Percentiles rank a stretch among this genome's conserved stretches.
Conservation (phyloP, 2,329 filamentous ascomycete genomes). For the Elsinoe ampelina region DNA sequence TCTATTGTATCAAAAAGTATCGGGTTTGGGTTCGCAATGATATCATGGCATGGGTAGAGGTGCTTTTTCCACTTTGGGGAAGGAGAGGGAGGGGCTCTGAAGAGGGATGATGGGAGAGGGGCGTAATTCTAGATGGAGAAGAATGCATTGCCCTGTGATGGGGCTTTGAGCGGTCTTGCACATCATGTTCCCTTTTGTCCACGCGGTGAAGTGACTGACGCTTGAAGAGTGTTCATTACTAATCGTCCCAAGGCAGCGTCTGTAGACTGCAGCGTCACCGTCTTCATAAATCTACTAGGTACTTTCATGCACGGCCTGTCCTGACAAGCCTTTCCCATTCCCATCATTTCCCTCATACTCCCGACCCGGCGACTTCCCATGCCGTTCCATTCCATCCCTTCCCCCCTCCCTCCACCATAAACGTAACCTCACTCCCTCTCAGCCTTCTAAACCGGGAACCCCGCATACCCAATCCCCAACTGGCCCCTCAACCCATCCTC, state of each 20-base stretch:
- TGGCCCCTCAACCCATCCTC: conserved; percentile 41
- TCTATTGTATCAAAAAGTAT: conserved; percentile 6
- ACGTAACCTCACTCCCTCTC: not conserved
- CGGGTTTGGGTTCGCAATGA: conserved; percentile 1
- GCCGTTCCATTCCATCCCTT: not conserved
- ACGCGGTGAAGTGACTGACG: too few species aligned
- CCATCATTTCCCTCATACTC: too few species aligned
- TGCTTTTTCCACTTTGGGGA: not conserved
- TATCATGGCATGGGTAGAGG: conserved; percentile 9
- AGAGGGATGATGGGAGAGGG: not conserved
- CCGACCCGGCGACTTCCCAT: too few species aligned
- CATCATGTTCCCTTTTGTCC: too few species aligned
- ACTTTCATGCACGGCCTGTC: not conserved
- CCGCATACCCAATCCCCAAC: conserved; percentile 40
- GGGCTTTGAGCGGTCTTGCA: not conserved
- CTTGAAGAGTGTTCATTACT: too few species aligned
- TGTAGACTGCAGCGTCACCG: too few species aligned
- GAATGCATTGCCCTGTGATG: not conserved
- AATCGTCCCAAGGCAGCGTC: too few species aligned
- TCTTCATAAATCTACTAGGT: not conserved
- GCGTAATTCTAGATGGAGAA: not conserved
- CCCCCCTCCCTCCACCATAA: not conserved
- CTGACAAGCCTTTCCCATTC: not conserved
- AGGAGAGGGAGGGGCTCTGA: not conserved
- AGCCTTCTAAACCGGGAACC: conserved; percentile 38